Conservation (phyloP, 768 basidiomycete species). For the Tricholoma matsutake region DNA sequence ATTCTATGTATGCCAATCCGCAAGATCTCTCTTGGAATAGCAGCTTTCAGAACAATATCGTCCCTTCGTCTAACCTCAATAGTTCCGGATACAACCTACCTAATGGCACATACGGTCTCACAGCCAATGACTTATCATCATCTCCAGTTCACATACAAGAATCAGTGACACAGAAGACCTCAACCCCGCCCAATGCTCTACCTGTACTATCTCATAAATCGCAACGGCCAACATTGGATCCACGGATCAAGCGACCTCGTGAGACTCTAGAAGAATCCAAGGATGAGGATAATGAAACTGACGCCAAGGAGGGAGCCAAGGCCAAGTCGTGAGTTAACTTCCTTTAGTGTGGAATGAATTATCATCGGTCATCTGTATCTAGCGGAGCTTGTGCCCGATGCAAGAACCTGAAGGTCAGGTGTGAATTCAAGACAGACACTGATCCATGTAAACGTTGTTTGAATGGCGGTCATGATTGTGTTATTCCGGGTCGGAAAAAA, state of each 20-base stretch:
- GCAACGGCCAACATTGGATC: slow-evolving; percentile 14
- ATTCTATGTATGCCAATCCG: slow-evolving; percentile 7
- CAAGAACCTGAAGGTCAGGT: slow-evolving; percentile 67
- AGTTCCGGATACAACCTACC: slow-evolving; percentile 11
- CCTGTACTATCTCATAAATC: slow-evolving; percentile 19
- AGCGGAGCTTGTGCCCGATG: slow-evolving; percentile 69
- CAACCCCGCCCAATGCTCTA: slow-evolving; percentile 11
- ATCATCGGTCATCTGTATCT: slow-evolving; percentile 8
- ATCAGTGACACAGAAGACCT: slow-evolving; percentile 18
- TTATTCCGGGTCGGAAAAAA: slow-evolving; percentile 83
- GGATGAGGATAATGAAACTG: slow-evolving; percentile 36
- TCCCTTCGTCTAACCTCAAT: slow-evolving; percentile 6
- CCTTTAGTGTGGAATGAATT: not conserved
- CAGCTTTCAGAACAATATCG: slow-evolving; percentile 9
- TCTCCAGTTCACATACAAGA: slow-evolving; percentile 29
- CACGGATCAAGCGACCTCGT: slow-evolving; percentile 37
- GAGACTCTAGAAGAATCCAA: slow-evolving; percentile 28
- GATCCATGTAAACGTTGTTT: slow-evolving; percentile 77
- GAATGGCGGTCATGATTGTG: slow-evolving; percentile 68
- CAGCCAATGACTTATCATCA: slow-evolving; percentile 4
- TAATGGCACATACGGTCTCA: slow-evolving; percentile 5
- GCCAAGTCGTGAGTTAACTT: slow-evolving; percentile 39
- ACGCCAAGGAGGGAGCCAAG: slow-evolving; percentile 37
- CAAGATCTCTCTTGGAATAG: slow-evolving; percentile 14
- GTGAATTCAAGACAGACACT: slow-evolving; percentile 69